Evolutionary conservation across 345 rosid species (phyloP), one percentile per base, ranked within the genome.

Genomic region (Eucalyptus erythrocorys): DNA sequence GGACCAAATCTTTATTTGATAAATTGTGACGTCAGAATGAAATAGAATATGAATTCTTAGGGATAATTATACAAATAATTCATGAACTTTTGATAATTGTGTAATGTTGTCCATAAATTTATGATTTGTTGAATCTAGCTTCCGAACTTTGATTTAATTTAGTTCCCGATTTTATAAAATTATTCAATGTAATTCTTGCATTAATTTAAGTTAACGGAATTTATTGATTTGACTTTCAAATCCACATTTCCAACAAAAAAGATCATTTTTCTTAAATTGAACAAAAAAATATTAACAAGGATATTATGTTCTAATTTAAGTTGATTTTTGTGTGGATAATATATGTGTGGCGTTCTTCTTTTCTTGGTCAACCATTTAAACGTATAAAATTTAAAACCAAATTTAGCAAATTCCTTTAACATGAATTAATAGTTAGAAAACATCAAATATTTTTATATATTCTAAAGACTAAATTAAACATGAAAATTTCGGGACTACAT

Each of bases 51-150:
- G 13, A 22, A 55, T 24, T 1, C 0, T 55, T 24, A 24, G 61
- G 27, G 30, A 55, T 55, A 55, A 55, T 55, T 55, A 55, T 22
- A 55, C 0, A 55, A 55, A 10, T 2, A 1, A 55, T 55, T 1
- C 13, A 55, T 55, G 30, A 22, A 55, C 6, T 55, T 55, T 55
- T 6, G 5, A 9, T 24, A 22, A 24, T 4, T 55, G 1, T 55
- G 30, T 13, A 55, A 55, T 55, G 5, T 24, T 3, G 0, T 4
- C 0, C 27, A 0, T 22, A 0, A 55, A 55, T 22, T 24, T 22
- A 55, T 22, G 6, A 24, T 22, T 22, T 55, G 13, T 21, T 55
- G 0, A 55, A 55, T 55, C 0, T 24, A 1, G 1, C 4, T 24
- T 22, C 0, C 13, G 0, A 55, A 55, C 6, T 55, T 55, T 10